Evolutionary conservation across 208 protist species (phyloP).

Genomic region (Leptomonas pyrrhocoris): DNA sequence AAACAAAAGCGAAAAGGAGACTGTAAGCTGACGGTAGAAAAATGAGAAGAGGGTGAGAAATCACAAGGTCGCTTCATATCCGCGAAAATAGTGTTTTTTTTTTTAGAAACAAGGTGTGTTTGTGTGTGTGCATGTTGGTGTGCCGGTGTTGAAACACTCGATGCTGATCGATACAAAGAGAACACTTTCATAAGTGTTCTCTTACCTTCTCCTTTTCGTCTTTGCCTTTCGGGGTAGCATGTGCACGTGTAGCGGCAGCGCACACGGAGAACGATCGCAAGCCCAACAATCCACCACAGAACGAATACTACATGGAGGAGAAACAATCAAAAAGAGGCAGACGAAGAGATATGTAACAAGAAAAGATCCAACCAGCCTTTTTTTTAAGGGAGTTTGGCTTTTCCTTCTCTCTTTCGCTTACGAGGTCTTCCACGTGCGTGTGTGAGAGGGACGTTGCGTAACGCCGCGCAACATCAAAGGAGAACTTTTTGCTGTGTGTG

Average conservation of each 20-base stretch:
- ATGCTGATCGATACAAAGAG: too few relatives aligned
- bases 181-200: too few relatives aligned
- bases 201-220: too few relatives aligned
- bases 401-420: constrained; percentile 14
- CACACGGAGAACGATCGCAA: not conserved
- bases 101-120: not conserved
- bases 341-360: constrained; percentile 11
- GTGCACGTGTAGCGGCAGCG: not conserved
- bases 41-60: constrained; percentile 8
- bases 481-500: not conserved
- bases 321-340: not conserved
- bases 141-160: too few relatives aligned
- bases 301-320: not conserved
- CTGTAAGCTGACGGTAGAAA: not conserved
- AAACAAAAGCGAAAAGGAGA: not conserved
- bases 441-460: not conserved
- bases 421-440: not conserved
- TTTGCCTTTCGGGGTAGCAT: not conserved
- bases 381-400: too few relatives aligned
- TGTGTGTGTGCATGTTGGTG: not conserved
- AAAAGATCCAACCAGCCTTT: constrained; percentile 2
- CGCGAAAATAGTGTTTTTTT: constrained; percentile 2
- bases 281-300: not conserved
- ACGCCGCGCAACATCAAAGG: not conserved
- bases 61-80: constrained; percentile 24